Evolutionary conservation across 345 rosid genomes (phyloP).

Genomic region (Isatis tinctoria): DNA sequence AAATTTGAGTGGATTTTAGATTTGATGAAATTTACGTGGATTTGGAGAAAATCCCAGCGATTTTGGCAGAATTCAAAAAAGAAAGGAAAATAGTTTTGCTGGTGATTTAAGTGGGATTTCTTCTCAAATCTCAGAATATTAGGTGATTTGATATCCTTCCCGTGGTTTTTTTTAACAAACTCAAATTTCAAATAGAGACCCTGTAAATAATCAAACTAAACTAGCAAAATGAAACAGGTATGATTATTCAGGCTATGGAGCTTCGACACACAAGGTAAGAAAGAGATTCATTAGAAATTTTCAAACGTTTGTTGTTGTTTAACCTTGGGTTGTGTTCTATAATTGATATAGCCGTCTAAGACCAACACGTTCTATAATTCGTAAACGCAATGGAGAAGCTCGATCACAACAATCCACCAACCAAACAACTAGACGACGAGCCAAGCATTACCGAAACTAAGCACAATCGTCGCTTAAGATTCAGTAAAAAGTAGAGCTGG

Average conservation of each 20-base stretch:
- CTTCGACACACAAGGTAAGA: constrained; percentile 85
- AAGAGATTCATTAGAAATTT: background rate
- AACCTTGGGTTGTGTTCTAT: background rate
- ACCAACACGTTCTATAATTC: constrained; percentile 76
- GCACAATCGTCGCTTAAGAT: constrained; percentile 7
- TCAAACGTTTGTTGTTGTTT: background rate
- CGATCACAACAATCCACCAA: constrained; percentile 40
- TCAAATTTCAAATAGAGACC: no score
- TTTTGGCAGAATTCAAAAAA: no score
- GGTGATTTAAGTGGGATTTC: no score
- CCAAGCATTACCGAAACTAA: constrained; percentile 23
- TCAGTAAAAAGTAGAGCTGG: constrained; percentile 13
- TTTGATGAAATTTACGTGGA: no score
- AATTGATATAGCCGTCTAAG: constrained; percentile 61
- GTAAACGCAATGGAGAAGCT: constrained; percentile 62
- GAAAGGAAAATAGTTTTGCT: no score
- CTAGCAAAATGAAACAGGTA: constrained; percentile 64
- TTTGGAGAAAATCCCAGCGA: no score
- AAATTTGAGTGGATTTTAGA: no score
- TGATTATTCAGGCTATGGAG: constrained; percentile 98
- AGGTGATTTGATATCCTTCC: no score
- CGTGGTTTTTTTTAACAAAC: no score
- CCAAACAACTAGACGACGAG: constrained; percentile 3
- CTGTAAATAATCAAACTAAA: no score
- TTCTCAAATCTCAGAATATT: no score